Conservation (phyloP, 768 basidiomycete species). For the Pleurotus eryngii region DNA sequence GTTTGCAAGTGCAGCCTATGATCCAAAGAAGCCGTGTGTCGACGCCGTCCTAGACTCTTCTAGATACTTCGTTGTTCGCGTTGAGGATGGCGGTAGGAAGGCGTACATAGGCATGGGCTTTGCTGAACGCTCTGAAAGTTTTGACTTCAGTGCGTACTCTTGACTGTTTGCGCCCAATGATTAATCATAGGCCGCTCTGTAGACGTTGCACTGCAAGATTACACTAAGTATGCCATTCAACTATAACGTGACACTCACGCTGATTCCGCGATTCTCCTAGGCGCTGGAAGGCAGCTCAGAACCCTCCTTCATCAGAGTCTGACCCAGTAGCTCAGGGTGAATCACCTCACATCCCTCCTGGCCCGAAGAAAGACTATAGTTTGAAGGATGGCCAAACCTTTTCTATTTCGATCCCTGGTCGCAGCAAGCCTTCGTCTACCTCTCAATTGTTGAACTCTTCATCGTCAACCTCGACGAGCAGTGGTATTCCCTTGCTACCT, state of each 20-base stretch:
- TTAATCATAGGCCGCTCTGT: background rate
- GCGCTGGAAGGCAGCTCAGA: constrained; percentile 60
- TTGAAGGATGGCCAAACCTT: constrained; percentile 95
- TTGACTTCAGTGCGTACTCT: constrained; percentile 78
- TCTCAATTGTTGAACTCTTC: constrained; percentile 37
- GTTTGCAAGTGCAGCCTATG: constrained; percentile 86
- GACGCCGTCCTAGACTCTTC: constrained; percentile 96
- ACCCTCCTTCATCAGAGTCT: constrained; percentile 42
- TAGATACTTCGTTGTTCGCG: constrained; percentile 89
- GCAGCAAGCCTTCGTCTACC: constrained; percentile 37
- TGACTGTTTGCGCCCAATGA: background rate
- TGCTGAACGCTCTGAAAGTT: constrained; percentile 81
- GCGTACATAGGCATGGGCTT: constrained; percentile 96
- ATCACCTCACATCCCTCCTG: constrained; percentile 70
- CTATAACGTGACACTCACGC: constrained; percentile 5
- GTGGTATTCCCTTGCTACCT: constrained; percentile 68
- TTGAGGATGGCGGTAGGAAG: constrained; percentile 83
- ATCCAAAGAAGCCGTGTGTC: constrained; percentile 74
- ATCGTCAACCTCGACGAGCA: constrained; percentile 20
- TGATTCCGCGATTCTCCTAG: constrained; percentile 29
- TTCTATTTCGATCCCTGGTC: constrained; percentile 87
- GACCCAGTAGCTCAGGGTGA: constrained; percentile 25
- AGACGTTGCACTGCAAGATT: constrained; percentile 88
- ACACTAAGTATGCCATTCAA: constrained; percentile 58
- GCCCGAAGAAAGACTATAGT: constrained; percentile 91